Evolutionary conservation across 352 stramenopile species (phyloP).

Genomic region (Phytophthora sojae): DNA sequence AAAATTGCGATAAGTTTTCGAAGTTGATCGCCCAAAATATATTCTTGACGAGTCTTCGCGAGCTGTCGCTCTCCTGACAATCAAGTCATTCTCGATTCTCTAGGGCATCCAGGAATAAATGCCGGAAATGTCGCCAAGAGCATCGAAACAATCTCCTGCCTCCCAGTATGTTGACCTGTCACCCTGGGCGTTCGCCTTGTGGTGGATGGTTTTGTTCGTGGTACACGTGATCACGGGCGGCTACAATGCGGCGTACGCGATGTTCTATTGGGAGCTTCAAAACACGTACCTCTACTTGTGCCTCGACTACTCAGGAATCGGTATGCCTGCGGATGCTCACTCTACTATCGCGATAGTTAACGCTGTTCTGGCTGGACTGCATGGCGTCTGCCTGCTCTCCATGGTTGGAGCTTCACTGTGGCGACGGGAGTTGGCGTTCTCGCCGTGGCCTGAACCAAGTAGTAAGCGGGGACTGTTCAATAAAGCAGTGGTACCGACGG

Average conservation of each 20-base stretch:
- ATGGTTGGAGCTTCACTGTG: constrained; percentile 20
- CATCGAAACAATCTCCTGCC: background rate
- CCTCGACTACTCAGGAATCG: constrained; percentile 31
- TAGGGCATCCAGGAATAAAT: too few species aligned
- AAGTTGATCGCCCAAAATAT: too few species aligned
- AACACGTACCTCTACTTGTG: constrained; percentile 21
- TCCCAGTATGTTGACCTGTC: constrained; percentile 2
- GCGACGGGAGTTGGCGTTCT: constrained; percentile 14
- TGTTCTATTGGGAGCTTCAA: constrained; percentile 30
- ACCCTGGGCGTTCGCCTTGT: constrained; percentile 8
- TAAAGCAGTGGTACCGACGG: background rate
- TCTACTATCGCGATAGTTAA: constrained; percentile 24
- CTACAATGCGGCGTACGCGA: constrained; percentile 25
- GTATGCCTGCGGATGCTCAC: constrained; percentile 22
- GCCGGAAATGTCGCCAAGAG: too few species aligned
- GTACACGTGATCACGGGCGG: constrained; percentile 15
- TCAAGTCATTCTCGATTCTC: too few species aligned
- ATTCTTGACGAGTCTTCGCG: too few species aligned
- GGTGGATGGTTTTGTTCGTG: constrained; percentile 14
- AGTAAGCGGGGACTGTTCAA: background rate
- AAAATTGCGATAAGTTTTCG: too few species aligned
- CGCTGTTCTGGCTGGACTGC: constrained; percentile 21
- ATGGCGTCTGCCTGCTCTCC: constrained; percentile 16
- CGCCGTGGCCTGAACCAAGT: background rate
- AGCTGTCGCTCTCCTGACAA: too few species aligned